Evolutionary conservation across 2,329 filamentous ascomycete genomes (phyloP).

Genomic region (Exophiala bonariae): DNA sequence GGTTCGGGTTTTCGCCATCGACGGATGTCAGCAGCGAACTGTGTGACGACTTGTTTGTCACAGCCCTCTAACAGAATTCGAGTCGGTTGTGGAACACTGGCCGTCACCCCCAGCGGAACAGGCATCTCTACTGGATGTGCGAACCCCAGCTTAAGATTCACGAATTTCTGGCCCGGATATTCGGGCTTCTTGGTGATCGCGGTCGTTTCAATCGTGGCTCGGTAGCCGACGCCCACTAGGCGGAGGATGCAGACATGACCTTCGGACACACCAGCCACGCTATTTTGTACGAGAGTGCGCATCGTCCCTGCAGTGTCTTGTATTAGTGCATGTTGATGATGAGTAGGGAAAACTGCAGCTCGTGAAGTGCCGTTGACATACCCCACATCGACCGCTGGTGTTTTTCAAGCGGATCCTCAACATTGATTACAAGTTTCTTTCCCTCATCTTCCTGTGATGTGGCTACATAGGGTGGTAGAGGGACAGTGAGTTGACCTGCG

Average conservation of each 20-base stretch:
- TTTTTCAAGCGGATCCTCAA: slow-evolving; percentile 67
- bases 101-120: slow-evolving; percentile 78
- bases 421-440: slow-evolving; percentile 65
- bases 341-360: no score
- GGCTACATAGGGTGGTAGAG: slow-evolving; percentile 75
- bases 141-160: slow-evolving; percentile 93
- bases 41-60: slow-evolving; percentile 82
- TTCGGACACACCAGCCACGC: slow-evolving; percentile 92
- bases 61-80: slow-evolving; percentile 85
- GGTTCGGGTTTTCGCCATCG: slow-evolving; percentile 90
- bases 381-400: slow-evolving; percentile 96
- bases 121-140: slow-evolving; percentile 92
- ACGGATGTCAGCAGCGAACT: slow-evolving; percentile 85
- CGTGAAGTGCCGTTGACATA: slow-evolving; percentile 43
- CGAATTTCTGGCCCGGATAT: slow-evolving; percentile 82
- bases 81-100: slow-evolving; percentile 86
- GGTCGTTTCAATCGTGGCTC: slow-evolving; percentile 80
- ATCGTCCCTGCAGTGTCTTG: slow-evolving; percentile 66
- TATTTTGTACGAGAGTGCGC: slow-evolving; percentile 84
- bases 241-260: slow-evolving; percentile 92
- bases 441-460: slow-evolving; percentile 66
- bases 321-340: slow-evolving; percentile 2
- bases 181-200: slow-evolving; percentile 61
- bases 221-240: slow-evolving; percentile 92
- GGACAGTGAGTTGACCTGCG: slow-evolving; percentile 70